These are phyloP conservation scores for Trichosanthes truncata DNA, from an alignment of 306 rosid species.

Conservation along the genomic window DNA sequence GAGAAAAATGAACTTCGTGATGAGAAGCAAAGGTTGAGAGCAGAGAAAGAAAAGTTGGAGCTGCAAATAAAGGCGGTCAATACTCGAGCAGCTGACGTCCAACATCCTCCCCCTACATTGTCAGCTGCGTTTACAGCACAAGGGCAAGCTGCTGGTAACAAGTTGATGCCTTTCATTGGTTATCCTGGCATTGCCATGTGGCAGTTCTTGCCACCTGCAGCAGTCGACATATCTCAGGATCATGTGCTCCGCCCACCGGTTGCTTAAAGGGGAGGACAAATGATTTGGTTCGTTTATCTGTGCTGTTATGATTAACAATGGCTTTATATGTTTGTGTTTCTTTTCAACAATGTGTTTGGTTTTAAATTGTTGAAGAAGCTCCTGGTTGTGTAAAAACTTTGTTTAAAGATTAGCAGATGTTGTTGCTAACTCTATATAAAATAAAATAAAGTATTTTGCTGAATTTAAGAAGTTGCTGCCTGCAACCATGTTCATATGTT, in stretches of 20 bases:
- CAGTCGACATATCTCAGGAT: conserved; percentile 66
- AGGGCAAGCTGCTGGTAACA: conserved; percentile 50
- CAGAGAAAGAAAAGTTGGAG: conserved; percentile 63
- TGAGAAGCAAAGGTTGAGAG: conserved; percentile 69
- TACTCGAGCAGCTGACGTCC: conserved; percentile 41
- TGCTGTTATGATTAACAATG: not conserved
- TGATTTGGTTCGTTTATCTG: conserved; percentile 12
- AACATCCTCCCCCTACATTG: conserved; percentile 39
- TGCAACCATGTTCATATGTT: not conserved
- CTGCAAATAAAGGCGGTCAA: conserved; percentile 45
- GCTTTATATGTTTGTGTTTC: not conserved
- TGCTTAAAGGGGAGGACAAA: conserved; percentile 44
- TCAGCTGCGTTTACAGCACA: conserved; percentile 47
- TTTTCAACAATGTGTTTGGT: not conserved
- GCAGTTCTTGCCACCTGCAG: conserved; percentile 68
- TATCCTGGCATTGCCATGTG: conserved; percentile 74
- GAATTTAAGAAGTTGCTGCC: not conserved
- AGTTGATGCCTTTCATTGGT: conserved; percentile 52
- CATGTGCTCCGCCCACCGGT: conserved; percentile 73
- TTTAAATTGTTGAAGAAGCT: conserved; percentile 4
- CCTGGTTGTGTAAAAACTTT: not conserved
- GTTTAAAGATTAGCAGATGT: conserved; percentile 1
- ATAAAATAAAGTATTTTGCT: not conserved
- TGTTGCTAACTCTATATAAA: not conserved
- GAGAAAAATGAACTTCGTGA: conserved; percentile 77